Evolutionary conservation across 2,329 filamentous ascomycete species (phyloP), one percentile per base, ranked within the genome.

Genomic region (Fusarium buxicola): DNA sequence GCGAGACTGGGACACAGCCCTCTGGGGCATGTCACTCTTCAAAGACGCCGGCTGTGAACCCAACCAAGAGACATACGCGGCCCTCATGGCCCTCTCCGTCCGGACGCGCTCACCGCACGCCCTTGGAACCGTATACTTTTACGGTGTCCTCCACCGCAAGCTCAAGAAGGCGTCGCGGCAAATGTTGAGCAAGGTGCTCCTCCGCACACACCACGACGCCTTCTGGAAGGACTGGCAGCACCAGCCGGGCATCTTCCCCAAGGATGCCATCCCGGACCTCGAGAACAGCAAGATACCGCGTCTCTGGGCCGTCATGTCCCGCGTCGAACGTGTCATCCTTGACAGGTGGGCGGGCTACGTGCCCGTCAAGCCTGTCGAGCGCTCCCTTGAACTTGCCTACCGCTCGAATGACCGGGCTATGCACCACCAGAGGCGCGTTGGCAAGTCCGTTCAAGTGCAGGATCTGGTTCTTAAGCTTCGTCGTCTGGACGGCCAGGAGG

Each of bases 71-170:
- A 77, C 76, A 1, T 81, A 78, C 63, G 59, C 74, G 31, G 59
- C 72, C 11, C 75, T 84, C 41, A 76, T 80, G 55, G 58, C 69
- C 7, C 68, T 81, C 21, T 76, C 77, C 12, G 72, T 76, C 59
- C 58, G 50, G 15, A 60, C 72, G 3, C 72, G 71, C 34, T 72
- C 75, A 16, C 65, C 73, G 9, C 63, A 68, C 46, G 68, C 72
- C 18, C 68, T 78, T 1, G 73, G 72, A 32, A 69, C 69, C 30
- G 36, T 73, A 15, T 69, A 75, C 53, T 75, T 77, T 55, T 73
- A 78, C 60, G 75, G 66, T 28, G 64, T 72, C 16, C 63, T 76
- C 6, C 54, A 67, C 21, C 73, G 74, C 54, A 71, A 69, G 31
- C 68, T 77, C n/a, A 65, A 68, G 18, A 59, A 54, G 18, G 35